Percentiles rank a stretch among this genome's conserved stretches.
Evolutionary conservation across 164 flowering plant genomes (phyloP).

Genomic region (Chimonanthus salicifolius): DNA sequence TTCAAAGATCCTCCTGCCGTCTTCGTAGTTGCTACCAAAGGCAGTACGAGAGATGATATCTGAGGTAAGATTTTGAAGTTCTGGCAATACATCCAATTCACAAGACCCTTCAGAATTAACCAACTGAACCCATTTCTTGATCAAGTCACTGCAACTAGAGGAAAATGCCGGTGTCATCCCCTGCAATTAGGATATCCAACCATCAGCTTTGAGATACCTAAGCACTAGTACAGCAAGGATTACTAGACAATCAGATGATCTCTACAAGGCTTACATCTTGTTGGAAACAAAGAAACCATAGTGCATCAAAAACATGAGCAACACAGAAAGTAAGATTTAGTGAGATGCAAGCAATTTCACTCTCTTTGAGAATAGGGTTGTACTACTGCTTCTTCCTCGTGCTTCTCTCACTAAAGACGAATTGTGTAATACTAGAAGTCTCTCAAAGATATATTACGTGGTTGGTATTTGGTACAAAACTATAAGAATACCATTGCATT

Average conservation of each 20-base stretch:
- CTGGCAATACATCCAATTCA: slow-evolving; percentile 22
- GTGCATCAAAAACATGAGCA: too few species aligned
- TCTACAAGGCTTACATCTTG: not conserved
- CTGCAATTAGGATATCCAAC: slow-evolving; percentile 8
- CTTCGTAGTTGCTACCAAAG: slow-evolving; percentile 22
- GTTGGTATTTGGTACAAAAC: too few species aligned
- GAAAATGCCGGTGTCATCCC: slow-evolving; percentile 23
- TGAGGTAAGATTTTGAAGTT: slow-evolving; percentile 12
- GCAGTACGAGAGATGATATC: slow-evolving; percentile 19
- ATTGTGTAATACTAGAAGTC: too few species aligned
- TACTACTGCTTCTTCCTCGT: too few species aligned
- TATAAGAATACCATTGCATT: too few species aligned
- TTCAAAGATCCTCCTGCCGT: slow-evolving; percentile 18
- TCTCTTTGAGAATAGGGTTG: too few species aligned
- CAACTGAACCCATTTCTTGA: slow-evolving; percentile 18
- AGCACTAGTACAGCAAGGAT: not conserved
- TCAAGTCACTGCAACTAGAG: slow-evolving; percentile 10
- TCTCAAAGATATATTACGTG: too few species aligned
- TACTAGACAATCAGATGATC: not conserved
- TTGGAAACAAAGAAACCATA: too few species aligned
- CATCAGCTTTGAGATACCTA: not conserved
- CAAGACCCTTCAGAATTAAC: slow-evolving; percentile 5
- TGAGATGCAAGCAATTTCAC: too few species aligned
- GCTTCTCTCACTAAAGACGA: too few species aligned
- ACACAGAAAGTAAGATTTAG: too few species aligned